A percentile compares a stretch with the other conserved stretches of the same genome.
phyloP scores from a whole-genome alignment of 2,329 filamentous ascomycete species.

The Fusarium heterosporum region DNA sequence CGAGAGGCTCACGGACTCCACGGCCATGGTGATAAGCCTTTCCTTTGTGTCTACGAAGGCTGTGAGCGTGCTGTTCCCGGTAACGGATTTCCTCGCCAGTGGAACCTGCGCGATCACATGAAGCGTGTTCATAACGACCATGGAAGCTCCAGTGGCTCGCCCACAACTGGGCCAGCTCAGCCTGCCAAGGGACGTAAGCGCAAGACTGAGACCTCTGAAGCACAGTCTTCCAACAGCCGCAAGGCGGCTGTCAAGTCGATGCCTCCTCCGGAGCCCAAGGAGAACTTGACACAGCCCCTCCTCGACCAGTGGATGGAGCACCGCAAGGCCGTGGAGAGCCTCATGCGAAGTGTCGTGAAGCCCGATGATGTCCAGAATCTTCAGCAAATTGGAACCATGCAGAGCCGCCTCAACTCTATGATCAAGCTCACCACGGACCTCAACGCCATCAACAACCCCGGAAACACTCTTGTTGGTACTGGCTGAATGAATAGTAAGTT shows the following conservation, averaged over 20 bases:
- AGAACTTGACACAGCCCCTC: constrained; percentile 54
- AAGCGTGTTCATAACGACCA: constrained; percentile 85
- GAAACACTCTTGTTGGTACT: constrained; percentile 46
- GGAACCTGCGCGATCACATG: constrained; percentile 98
- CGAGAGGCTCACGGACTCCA: constrained; percentile 96
- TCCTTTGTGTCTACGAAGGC: constrained; percentile 86
- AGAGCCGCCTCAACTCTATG: constrained; percentile 64
- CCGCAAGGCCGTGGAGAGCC: constrained; percentile 71
- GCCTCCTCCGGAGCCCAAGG: constrained; percentile 50
- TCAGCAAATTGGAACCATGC: constrained; percentile 64
- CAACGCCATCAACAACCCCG: constrained; percentile 42
- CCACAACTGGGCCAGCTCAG: constrained; percentile 50
- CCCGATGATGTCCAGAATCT: constrained; percentile 66
- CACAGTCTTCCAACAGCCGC: constrained; percentile 55
- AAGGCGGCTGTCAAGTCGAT: constrained; percentile 61
- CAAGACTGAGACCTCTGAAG: constrained; percentile 64
- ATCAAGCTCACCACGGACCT: constrained; percentile 59
- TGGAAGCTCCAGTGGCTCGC: constrained; percentile 57
- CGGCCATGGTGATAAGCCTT: constrained; percentile 92
- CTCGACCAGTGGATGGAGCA: constrained; percentile 70
- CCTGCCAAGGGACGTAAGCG: constrained; percentile 67
- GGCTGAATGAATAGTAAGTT: constrained; percentile 49
- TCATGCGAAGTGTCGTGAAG: constrained; percentile 63
- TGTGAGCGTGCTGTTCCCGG: constrained; percentile 86
- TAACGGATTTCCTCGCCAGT: constrained; percentile 92